A percentile compares a stretch with the other conserved stretches of the same genome.
These are phyloP conservation scores for Helianthus annuus DNA, from an alignment of 129 eudicot genomes.

Conservation along the genomic window DNA sequence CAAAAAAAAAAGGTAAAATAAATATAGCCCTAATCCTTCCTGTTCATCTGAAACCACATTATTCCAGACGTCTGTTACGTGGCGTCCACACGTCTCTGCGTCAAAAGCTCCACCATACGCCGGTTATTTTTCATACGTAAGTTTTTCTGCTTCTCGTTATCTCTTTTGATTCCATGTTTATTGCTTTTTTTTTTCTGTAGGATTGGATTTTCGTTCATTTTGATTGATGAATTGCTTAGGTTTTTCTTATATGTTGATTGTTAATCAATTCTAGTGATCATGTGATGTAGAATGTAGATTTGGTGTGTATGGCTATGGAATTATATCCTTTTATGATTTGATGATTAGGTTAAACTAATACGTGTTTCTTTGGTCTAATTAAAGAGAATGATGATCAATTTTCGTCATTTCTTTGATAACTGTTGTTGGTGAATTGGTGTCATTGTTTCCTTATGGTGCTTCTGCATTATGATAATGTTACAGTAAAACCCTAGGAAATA, in stretches of 20 bases:
- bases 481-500: too few species aligned
- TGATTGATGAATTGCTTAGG: not conserved
- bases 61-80: not conserved
- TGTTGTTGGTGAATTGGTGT: not conserved
- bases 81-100: slow-evolving; percentile 26
- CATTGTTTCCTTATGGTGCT: too few species aligned
- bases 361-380: slow-evolving; percentile 6
- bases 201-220: too few species aligned
- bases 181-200: not conserved
- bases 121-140: not conserved
- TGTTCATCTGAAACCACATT: not conserved
- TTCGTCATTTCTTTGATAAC: not conserved
- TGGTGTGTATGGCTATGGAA: not conserved
- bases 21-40: too few species aligned
- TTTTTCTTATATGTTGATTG: not conserved
- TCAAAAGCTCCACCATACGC: slow-evolving; percentile 19
- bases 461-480: too few species aligned
- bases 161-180: not conserved
- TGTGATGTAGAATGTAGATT: not conserved
- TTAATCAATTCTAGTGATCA: too few species aligned
- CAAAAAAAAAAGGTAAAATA: too few species aligned
- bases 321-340: too few species aligned
- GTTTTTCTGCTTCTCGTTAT: not conserved
- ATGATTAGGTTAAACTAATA: not conserved
- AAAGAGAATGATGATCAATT: not conserved